Evolutionary conservation across 495 filamentous ascomycete species (phyloP).

Genomic region (Choiromyces venosus): DNA sequence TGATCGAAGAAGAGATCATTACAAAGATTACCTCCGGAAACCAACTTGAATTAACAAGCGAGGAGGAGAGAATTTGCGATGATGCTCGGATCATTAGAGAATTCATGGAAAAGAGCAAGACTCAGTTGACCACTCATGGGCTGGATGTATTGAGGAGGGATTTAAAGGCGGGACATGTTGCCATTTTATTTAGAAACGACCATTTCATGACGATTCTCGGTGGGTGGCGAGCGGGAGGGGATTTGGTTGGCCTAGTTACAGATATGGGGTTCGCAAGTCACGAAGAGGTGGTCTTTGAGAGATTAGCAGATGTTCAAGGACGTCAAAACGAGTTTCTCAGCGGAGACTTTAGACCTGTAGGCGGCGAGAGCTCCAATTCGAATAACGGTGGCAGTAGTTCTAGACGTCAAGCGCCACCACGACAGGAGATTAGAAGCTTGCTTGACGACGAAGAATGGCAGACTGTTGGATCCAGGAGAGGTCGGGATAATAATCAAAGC

Average conservation of each 20-base stretch:
- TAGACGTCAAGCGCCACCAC: conserved; percentile 14
- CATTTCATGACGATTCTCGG: conserved; percentile 90
- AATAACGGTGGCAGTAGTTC: conserved; percentile 28
- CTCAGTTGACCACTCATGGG: conserved; percentile 78
- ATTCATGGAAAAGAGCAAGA: conserved; percentile 71
- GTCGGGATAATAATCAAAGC: conserved; percentile 1
- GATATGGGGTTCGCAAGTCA: conserved; percentile 84
- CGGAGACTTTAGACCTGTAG: conserved; percentile 83
- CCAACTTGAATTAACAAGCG: conserved; percentile 50
- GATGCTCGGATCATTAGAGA: conserved; percentile 77
- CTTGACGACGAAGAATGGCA: conserved; percentile 35
- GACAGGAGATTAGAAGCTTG: conserved; percentile 21
- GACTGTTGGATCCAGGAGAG: conserved; percentile 8
- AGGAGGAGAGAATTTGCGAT: conserved; percentile 66
- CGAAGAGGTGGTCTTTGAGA: conserved; percentile 95
- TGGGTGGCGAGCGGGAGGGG: conserved; percentile 47
- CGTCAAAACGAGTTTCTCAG: conserved; percentile 75
- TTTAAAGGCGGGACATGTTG: conserved; percentile 65
- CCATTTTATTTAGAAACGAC: conserved; percentile 92
- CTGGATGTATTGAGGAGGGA: conserved; percentile 62
- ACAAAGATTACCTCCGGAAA: conserved; percentile 61
- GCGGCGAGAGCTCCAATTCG: conserved; percentile 45
- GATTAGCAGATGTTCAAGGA: conserved; percentile 81
- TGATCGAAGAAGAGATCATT: conserved; percentile 81
- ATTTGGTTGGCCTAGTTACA: conserved; percentile 76